Evolutionary conservation across 495 filamentous ascomycete genomes (phyloP).

Genomic region (Opeltia flavorubescens): DNA sequence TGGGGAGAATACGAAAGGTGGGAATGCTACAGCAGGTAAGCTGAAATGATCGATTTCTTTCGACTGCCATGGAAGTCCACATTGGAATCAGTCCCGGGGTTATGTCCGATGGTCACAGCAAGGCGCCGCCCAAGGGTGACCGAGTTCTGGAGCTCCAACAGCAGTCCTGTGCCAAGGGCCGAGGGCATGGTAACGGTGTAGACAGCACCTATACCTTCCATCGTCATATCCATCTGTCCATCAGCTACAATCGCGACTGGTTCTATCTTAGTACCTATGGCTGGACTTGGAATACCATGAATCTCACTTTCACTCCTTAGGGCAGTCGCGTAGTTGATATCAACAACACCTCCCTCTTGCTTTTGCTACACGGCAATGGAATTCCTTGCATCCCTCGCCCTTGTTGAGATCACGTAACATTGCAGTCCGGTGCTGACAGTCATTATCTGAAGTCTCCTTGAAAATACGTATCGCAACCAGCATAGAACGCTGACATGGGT

Average conservation of each 20-base stretch:
- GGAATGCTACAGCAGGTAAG: neutral
- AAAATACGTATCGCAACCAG: neutral
- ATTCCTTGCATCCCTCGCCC: neutral
- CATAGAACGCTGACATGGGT: neutral
- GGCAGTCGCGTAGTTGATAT: neutral
- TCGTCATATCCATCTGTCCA: no score
- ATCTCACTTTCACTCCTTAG: neutral
- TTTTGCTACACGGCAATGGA: neutral
- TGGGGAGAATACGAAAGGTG: neutral
- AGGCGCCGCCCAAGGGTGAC: no score
- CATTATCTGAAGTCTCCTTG: neutral
- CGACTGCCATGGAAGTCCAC: neutral
- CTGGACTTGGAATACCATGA: no score
- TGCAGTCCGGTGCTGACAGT: neutral
- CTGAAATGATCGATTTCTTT: neutral
- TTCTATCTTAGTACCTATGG: no score
- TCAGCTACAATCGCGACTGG: no score
- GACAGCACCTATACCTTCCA: no score
- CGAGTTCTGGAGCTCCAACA: no score
- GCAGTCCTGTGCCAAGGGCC: no score
- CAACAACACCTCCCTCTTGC: neutral
- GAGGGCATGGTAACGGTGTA: no score
- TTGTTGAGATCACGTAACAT: no score
- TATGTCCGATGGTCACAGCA: no score
- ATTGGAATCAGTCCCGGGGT: neutral